Evolutionary conservation across 176 grass and related monocot genomes (phyloP).

Genomic region (Carex littledalei): DNA sequence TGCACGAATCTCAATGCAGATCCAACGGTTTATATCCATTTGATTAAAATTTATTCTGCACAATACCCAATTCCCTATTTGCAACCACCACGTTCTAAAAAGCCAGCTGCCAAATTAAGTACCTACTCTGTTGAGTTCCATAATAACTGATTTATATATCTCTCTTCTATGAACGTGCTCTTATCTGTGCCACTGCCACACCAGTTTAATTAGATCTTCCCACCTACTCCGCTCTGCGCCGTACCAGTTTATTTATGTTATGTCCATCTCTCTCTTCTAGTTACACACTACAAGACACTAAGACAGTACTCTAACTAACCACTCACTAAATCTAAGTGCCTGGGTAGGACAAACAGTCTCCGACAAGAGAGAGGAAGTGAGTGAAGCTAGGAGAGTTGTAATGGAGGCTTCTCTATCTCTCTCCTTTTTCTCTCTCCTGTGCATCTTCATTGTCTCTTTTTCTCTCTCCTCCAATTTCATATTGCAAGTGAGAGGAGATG

Average conservation of each 20-base stretch:
- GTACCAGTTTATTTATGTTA: neutral
- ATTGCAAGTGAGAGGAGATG: conserved; percentile 32
- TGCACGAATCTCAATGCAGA: too few relatives aligned
- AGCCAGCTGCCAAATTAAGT: too few relatives aligned
- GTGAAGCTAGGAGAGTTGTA: neutral
- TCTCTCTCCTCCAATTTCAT: neutral
- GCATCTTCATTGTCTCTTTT: conserved; percentile 15
- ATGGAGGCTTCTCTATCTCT: conserved; percentile 23
- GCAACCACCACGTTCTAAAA: neutral
- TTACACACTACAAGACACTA: neutral
- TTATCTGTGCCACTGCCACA: too few relatives aligned
- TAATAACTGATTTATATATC: neutral
- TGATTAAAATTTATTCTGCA: too few relatives aligned
- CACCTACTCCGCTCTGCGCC: neutral
- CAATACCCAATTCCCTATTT: too few relatives aligned
- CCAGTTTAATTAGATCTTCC: neutral
- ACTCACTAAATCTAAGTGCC: neutral
- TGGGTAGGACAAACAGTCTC: neutral
- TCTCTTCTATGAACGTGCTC: neutral
- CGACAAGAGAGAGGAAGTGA: neutral
- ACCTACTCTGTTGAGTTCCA: neutral
- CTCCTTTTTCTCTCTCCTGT: neutral
- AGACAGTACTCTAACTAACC: neutral
- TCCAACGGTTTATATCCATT: too few relatives aligned
- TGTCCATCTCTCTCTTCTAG: neutral